Conservation (phyloP, 2,329 filamentous ascomycete species). For the Cryphonectria nitschkei region DNA sequence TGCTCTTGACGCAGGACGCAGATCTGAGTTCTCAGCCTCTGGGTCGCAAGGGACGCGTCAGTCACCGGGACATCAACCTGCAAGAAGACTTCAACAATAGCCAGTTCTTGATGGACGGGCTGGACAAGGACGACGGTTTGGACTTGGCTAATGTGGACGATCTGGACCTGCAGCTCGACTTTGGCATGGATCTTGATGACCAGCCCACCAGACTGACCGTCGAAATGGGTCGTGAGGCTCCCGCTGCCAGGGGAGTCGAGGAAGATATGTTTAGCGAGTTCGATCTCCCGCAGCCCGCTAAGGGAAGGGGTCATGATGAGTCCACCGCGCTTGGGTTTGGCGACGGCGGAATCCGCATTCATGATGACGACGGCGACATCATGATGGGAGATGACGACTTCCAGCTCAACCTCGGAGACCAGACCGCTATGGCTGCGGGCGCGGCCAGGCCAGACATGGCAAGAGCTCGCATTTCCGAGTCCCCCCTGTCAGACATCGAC, state of each 20-base stretch:
- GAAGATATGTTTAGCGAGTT: constrained; percentile 71
- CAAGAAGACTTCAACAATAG: constrained; percentile 74
- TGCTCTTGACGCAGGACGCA: constrained; percentile 69
- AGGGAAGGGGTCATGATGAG: constrained; percentile 61
- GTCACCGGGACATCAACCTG: constrained; percentile 68
- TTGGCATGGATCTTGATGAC: constrained; percentile 75
- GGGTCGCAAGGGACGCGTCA: constrained; percentile 60
- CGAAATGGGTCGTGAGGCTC: constrained; percentile 88
- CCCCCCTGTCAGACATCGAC: constrained; percentile 71
- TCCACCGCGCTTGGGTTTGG: constrained; percentile 58
- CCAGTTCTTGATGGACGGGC: constrained; percentile 76
- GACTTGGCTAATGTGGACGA: constrained; percentile 62
- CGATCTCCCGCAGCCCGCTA: constrained; percentile 59
- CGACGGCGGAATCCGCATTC: constrained; percentile 60
- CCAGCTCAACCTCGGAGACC: constrained; percentile 64
- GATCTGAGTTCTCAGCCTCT: constrained; percentile 50
- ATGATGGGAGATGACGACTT: constrained; percentile 67
- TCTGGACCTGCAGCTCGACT: constrained; percentile 73
- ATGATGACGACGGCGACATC: constrained; percentile 67
- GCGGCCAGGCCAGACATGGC: constrained; percentile 51
- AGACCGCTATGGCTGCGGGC: constrained; percentile 59
- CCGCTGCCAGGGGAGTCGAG: constrained; percentile 67
- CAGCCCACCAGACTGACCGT: constrained; percentile 65
- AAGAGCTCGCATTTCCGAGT: constrained; percentile 68
- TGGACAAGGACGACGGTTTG: constrained; percentile 60